Evolutionary conservation across 352 stramenopile genomes (phyloP), one percentile per base, ranked within the genome.

Genomic region (Globisporangium nodosum): DNA sequence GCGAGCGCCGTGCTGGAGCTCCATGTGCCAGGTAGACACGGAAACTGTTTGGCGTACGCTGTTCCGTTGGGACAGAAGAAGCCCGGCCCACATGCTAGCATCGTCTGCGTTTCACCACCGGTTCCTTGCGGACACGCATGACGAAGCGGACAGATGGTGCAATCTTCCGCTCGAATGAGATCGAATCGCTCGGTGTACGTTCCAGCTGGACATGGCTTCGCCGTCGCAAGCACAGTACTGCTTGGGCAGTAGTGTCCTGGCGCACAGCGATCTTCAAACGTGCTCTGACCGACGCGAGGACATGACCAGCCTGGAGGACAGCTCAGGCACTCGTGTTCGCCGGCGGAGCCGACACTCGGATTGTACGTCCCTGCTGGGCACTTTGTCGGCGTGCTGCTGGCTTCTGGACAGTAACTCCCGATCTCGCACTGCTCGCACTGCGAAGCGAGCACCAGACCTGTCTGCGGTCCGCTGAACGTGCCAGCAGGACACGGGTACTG

Each of bases 401-500:
- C 76, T 67, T 92, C 69, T 3, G 87, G 87, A 52, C 89, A 97
- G 60, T 94, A 97, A 20, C 68, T 76, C n/a, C 88, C 89, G 20
- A 85, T 42, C 13, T 72, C 66, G 50, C 78, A 94, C n/a, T 54
- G 45, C 18, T 73, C 54, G 45, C 83, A 96, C 59, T 88, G 68
- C 0, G 70, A 79, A 0, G 63, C 76, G 11, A 73, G 58, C 2
- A 52, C 68, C 30, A 90, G 57, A 12, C 74, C 76, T 3, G 81
- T 92, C 16, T 78, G 61, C 3, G 68, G 68, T 0, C 79, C 79
- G 49, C 82, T 90, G 60, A 92, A 98, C 0, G 87, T 95, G 9
- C 92, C 93, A 0, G 81, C 75, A 35, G 88, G 79, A 66, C 92
- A 98, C 0, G 89, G 90, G 60, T 87, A 95, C 57, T 96, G 74